Base-by-base conservation (phyloP, 345 rosid species). In the Aquilaria malaccensis region DNA sequence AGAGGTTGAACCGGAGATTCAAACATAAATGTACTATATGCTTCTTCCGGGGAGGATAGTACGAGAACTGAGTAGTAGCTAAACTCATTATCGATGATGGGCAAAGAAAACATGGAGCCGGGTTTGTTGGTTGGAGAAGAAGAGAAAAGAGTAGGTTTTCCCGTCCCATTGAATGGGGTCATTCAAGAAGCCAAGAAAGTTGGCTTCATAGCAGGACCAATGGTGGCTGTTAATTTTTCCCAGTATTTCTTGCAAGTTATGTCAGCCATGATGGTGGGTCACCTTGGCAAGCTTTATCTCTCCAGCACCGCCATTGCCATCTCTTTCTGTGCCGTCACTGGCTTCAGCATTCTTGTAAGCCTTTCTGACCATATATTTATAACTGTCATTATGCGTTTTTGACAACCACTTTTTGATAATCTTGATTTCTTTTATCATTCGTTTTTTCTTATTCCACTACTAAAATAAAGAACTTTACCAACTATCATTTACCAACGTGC, bases 261-360 rank as follows among this genome's bases (percentile, higher is more conserved):
- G 11, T 80, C 94, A 2, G 59, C 80, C 12, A 83, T 83, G 84
- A 86, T 91, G 95, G 87, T 77, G 10, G 97, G 97, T 65, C 98
- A 88, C 60, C 86, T 88, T 50, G 89, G 94, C 7, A 74, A 86
- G 72, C 91, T 88, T 22, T 65, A 33, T 33, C 88, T 91, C 52
- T 81, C 98, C 2, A 83, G 90, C 81, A 74, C 94, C 3, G 86
- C 98, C 77, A 79, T 91, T 7, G 88, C 88, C n/a, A 41, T 74
- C 58, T 88, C 96, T 51, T 80, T 91, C 72, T 72, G 80, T 45
- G 66, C 64, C 33, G 95, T 86, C 80, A 84, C 92, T 2, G 96
- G 96, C 64, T 88, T 81, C 55, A 88, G 95, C 30, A 60, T 86
- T 71, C 72, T 86, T 43, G 98, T 91, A 72, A 60, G 91, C 70